Conservation (phyloP, 108 stramenopile species). For the Cyclotella baltica region DNA sequence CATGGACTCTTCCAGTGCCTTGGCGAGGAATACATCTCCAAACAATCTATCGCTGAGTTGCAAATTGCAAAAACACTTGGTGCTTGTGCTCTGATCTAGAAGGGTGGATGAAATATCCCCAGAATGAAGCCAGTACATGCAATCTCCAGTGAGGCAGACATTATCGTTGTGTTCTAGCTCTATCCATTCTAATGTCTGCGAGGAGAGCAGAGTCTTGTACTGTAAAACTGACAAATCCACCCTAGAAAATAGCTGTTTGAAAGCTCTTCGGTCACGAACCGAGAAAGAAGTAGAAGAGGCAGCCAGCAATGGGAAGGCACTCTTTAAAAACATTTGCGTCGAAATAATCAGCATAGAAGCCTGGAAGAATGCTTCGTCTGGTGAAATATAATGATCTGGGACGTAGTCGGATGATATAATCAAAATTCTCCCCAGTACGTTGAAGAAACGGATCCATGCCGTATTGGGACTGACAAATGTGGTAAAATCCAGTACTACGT, state of each 20-base stretch:
- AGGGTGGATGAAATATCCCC: constrained; percentile 25
- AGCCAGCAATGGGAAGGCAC: constrained; percentile 31
- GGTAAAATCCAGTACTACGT: constrained; percentile 54
- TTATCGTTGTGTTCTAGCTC: constrained; percentile 22
- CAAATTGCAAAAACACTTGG: not conserved
- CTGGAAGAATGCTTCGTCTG: constrained; percentile 47
- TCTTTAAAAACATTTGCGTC: constrained; percentile 22
- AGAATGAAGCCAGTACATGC: constrained; percentile 49
- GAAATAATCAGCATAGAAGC: constrained; percentile 38
- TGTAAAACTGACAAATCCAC: constrained; percentile 49
- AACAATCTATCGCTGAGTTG: constrained; percentile 40
- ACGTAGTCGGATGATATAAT: constrained; percentile 42
- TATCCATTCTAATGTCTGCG: constrained; percentile 43
- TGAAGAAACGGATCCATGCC: constrained; percentile 39
- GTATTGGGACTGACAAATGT: constrained; percentile 46
- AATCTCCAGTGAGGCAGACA: constrained; percentile 33
- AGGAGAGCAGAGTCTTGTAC: constrained; percentile 48
- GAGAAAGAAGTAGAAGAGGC: constrained; percentile 19
- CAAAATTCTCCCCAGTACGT: constrained; percentile 41
- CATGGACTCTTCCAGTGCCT: constrained; percentile 33
- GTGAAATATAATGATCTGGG: constrained; percentile 42
- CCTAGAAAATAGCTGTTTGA: constrained; percentile 27
- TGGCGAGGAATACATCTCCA: constrained; percentile 48
- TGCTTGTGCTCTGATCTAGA: not conserved
- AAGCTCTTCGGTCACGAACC: constrained; percentile 47